Conservation (phyloP, 2,329 filamentous ascomycete species). For the Coniella lustricola region DNA sequence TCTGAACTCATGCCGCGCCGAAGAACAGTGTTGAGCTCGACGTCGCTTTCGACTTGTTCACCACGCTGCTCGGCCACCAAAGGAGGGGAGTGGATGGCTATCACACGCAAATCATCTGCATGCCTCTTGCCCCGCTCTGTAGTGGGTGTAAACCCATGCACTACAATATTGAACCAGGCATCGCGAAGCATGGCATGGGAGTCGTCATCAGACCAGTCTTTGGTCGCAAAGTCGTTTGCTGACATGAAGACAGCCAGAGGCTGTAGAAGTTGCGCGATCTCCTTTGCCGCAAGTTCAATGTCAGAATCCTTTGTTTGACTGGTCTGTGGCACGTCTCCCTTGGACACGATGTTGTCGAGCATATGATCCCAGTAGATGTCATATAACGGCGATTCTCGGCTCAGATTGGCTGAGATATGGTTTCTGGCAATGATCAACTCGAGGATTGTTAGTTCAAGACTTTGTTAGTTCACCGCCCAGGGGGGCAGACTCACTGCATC, state of each 20-base stretch:
- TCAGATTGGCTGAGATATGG: slow-evolving; percentile 65
- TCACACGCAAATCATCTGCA: slow-evolving; percentile 67
- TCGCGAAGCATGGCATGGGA: slow-evolving; percentile 71
- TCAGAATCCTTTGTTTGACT: slow-evolving; percentile 70
- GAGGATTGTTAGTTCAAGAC: slow-evolving; percentile 1
- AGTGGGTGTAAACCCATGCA: slow-evolving; percentile 77
- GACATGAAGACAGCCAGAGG: slow-evolving; percentile 84
- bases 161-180: slow-evolving; percentile 96
- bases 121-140: slow-evolving; percentile 69
- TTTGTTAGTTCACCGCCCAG: neutral
- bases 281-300: slow-evolving; percentile 71
- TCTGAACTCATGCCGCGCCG: slow-evolving; percentile 78
- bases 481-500: slow-evolving; percentile 54
- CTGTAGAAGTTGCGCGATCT: slow-evolving; percentile 80
- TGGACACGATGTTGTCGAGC: slow-evolving; percentile 80
- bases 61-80: slow-evolving; percentile 82
- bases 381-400: slow-evolving; percentile 65
- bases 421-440: slow-evolving; percentile 70
- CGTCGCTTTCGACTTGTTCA: slow-evolving; percentile 88
- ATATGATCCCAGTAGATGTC: slow-evolving; percentile 78
- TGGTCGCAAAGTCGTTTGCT: slow-evolving; percentile 47
- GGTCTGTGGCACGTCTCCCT: slow-evolving; percentile 75
- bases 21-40: slow-evolving; percentile 91
- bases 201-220: slow-evolving; percentile 54
- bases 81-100: slow-evolving; percentile 82